Evolutionary conservation across 73 alveolate species (phyloP).

Genomic region (Blepharisma japonicum): DNA sequence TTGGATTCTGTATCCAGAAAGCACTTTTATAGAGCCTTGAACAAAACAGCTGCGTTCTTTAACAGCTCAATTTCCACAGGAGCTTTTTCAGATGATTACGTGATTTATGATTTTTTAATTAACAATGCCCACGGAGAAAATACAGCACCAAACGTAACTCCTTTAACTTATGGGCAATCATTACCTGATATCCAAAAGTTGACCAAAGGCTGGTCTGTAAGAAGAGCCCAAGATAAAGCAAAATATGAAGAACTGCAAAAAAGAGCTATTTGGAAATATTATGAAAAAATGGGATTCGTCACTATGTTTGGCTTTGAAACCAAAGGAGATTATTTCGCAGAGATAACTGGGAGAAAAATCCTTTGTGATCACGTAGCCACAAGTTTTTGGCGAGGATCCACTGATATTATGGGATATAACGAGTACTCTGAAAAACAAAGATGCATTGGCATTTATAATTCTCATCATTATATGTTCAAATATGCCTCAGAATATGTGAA

Average conservation of each 20-base stretch:
- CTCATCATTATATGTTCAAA: slow-evolving; percentile 13
- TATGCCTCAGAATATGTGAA: not conserved
- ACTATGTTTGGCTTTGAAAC: slow-evolving; percentile 27
- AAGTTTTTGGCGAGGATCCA: slow-evolving; percentile 6
- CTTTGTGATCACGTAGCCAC: slow-evolving; percentile 12
- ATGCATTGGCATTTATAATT: not conserved
- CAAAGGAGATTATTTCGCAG: slow-evolving; percentile 1
- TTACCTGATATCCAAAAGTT: not conserved
- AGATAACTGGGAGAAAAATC: not conserved
- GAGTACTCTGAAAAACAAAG: not conserved
- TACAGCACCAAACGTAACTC: slow-evolving; percentile 6
- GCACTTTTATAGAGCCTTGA: slow-evolving; percentile 8
- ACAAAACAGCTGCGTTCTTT: not conserved
- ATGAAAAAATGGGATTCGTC: slow-evolving; percentile 27
- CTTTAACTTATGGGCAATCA: not conserved
- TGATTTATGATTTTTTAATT: slow-evolving; percentile 22
- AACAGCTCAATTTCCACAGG: not conserved
- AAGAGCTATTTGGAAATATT: slow-evolving; percentile 4
- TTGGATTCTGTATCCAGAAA: slow-evolving; percentile 1
- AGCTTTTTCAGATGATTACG: slow-evolving; percentile 1
- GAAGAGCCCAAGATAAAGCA: not conserved
- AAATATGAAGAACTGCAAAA: not conserved
- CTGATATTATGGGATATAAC: not conserved
- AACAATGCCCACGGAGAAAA: slow-evolving; percentile 24
- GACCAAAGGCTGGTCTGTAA: not conserved